Base-by-base conservation (phyloP, 2,329 filamentous ascomycete genomes). In the Macrophomina tecta region DNA sequence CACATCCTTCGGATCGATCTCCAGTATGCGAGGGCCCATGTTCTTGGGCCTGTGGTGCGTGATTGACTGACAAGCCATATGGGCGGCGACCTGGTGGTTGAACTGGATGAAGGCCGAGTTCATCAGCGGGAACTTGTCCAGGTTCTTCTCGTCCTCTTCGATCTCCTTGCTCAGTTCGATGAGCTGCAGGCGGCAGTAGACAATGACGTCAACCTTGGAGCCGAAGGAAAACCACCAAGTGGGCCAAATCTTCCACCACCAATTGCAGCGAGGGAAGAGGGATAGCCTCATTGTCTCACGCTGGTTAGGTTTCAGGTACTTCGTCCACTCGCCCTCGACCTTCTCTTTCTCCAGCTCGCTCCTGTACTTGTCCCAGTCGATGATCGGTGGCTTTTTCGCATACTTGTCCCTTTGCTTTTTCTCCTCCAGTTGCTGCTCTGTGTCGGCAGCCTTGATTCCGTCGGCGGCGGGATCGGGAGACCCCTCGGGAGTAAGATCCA, bases 61-160 rank as follows among this genome's bases (percentile, higher is more conserved):
- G 53, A 96, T 85, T 56, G 92, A 89, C 77, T 99, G 95, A 76
- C 93, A 97, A 67, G 94, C 95, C 95, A 99, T 98, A 74, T 99
- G 95, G 0, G 95, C 95, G 5, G 94, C 94, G 1, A 97, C 92
- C 76, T 99, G 95, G 75, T 97, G 91, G 74, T 99, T 97, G 84
- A 99, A 99, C 76, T 99, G 95, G 69, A 99, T 93, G 72, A 99
- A 99, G 0, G 95, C 95, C 0, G 94, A 97, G 73, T 92, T 97
- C 93, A 97, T 96, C 55, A 94, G 81, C 0, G 94, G 94, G 69
- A 93, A 98, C 4, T 90, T 88, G 71, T 97, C 94, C 0, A 91
- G 90, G 58, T 95, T 85, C 64, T 90, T 86, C 76, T 99, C 95
- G 71, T 98, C 95, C 52, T 90, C 83, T 72, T 97, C 94, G 64